Percentiles rank a stretch among this genome's conserved stretches.
Conservation (phyloP, 345 rosid species). For the Geranium rotundifolium region DNA sequence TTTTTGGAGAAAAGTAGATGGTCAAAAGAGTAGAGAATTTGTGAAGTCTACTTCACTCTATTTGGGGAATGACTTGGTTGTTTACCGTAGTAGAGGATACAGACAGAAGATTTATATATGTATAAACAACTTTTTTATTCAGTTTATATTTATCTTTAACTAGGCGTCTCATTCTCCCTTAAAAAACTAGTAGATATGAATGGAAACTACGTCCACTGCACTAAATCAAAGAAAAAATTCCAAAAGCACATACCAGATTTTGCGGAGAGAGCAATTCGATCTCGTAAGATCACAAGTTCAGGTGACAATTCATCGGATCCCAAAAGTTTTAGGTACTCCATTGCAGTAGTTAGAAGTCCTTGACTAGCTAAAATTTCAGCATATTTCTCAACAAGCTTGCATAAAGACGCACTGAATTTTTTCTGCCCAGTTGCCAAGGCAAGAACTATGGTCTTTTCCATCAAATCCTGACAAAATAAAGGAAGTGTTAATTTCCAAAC, state of each 20-base stretch:
- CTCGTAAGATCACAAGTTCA: conserved; percentile 74
- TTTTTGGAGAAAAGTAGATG: too few species aligned
- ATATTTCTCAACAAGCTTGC: conserved; percentile 94
- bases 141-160: background rate
- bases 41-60: too few species aligned
- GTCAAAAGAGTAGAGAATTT: too few species aligned
- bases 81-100: too few species aligned
- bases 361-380: conserved; percentile 97
- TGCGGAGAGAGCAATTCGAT: conserved; percentile 58
- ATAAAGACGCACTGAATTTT: conserved; percentile 76
- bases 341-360: conserved; percentile 72
- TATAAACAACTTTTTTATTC: background rate
- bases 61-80: too few species aligned
- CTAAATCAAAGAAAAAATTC: background rate
- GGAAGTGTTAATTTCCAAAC: conserved; percentile 5
- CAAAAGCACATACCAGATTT: conserved; percentile 49
- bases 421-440: conserved; percentile 93
- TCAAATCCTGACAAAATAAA: conserved; percentile 61
- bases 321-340: conserved; percentile 87
- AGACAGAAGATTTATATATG: too few species aligned
- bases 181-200: too few species aligned
- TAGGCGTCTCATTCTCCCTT: background rate
- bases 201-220: background rate
- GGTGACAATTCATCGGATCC: conserved; percentile 81
- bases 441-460: conserved; percentile 97